Percentiles rank a stretch among this genome's conserved stretches.
phyloP scores from a whole-genome alignment of 2,329 filamentous ascomycete species.

The Colletotrichum eleusines region DNA sequence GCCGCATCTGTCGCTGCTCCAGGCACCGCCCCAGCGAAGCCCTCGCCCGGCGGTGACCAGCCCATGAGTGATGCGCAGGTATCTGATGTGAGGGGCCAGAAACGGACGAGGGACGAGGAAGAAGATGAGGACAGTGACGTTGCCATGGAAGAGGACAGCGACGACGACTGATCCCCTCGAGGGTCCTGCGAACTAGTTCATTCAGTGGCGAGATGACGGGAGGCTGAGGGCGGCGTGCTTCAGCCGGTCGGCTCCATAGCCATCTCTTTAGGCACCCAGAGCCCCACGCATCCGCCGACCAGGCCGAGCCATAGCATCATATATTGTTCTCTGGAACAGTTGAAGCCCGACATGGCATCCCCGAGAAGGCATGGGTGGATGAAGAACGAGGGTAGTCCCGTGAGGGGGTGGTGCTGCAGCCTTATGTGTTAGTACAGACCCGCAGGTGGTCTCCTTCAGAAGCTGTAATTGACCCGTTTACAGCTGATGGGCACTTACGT shows the following conservation, averaged over 20 bases:
- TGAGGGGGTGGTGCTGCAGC: conserved; percentile 83
- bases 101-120: conserved; percentile 77
- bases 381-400: conserved; percentile 84
- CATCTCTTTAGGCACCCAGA: conserved; percentile 82
- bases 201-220: conserved; percentile 23
- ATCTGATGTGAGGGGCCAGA: conserved; percentile 71
- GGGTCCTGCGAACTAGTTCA: conserved; percentile 15
- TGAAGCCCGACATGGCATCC: conserved; percentile 79
- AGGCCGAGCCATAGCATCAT: conserved; percentile 91
- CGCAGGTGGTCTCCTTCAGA: conserved; percentile 44
- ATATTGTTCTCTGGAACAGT: conserved; percentile 75
- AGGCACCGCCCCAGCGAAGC: conserved; percentile 57
- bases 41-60: conserved; percentile 60
- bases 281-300: conserved; percentile 82
- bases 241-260: conserved; percentile 48
- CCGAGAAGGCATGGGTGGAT: conserved; percentile 93
- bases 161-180: conserved; percentile 70
- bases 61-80: conserved; percentile 64
- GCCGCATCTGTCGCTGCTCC: conserved; percentile 53
- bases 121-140: conserved; percentile 78
- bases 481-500: conserved; percentile 67
- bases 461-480: conserved; percentile 49
- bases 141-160: conserved; percentile 77
- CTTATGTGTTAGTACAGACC: conserved; percentile 46
- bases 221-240: conserved; percentile 17